Base-by-base conservation (phyloP, 495 filamentous ascomycete genomes). In the Penicillium tannophilum region DNA sequence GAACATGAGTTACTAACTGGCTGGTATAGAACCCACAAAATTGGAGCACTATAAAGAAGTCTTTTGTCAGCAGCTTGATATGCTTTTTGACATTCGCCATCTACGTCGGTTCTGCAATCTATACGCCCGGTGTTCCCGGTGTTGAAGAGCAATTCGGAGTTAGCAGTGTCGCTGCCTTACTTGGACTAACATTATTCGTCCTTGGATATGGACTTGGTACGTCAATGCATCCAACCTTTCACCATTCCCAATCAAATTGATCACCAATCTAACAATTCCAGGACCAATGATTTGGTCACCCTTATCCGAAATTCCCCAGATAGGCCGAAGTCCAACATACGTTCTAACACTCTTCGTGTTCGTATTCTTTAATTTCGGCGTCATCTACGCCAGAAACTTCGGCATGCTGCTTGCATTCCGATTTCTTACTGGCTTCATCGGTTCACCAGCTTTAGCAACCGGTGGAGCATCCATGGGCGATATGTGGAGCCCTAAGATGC, bases 401-500 rank as follows among this genome's bases (percentile, higher is more conserved):
- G 78, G 72, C 50, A 81, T 79, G 70, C 66, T 84, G 3, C 65
- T 84, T 0, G 80, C 77, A 7, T 81, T 84, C 55, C 80, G 82
- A 5, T 84, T 84, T 55, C 52, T 84, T 1, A 79, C 77, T 14
- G 82, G 82, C 2, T 80, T 84, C 56, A 72, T 84, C 50, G 81
- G 82, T 33, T 76, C 72, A 0, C 82, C 82, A 0, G 75, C 70
- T 19, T 73, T 85, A 6, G 81, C 82, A 0, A 84, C 63, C 2
- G 68, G 70, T 0, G 72, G 42, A 9, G 72, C 70, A 4, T 69
- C 70, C 0, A 65, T 67, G 53, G 68, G 63, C 0, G 74, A 79
- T 53, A 71, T 76, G 4, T 76, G 68, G 63, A 59, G 60, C 17
- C 55, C 66, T 2, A 63, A 45, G 17, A 26, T 48, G 2, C 66